phyloP scores from a whole-genome alignment of 2,329 filamentous ascomycete genomes.

The Biscogniauxia marginata region DNA sequence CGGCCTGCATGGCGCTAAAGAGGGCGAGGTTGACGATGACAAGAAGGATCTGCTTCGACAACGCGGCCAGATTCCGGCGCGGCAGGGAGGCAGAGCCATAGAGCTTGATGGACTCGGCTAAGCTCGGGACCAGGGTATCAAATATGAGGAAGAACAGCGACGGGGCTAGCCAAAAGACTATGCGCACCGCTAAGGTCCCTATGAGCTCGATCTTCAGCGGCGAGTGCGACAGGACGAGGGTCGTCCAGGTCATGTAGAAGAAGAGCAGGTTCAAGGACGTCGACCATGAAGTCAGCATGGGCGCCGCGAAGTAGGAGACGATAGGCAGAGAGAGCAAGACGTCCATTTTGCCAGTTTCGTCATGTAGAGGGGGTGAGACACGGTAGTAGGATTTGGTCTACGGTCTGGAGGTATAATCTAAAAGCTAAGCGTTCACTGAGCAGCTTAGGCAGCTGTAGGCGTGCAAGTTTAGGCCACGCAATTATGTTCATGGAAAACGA shows the following conservation, averaged over 20 bases:
- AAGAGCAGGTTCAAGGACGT: slow-evolving; percentile 83
- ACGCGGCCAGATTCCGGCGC: slow-evolving; percentile 37
- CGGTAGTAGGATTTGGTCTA: background rate
- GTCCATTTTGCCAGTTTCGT: slow-evolving; percentile 47
- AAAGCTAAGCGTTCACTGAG: background rate
- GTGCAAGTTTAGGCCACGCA: too few species aligned
- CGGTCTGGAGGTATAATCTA: background rate
- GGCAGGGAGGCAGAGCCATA: slow-evolving; percentile 54
- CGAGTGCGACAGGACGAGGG: slow-evolving; percentile 73
- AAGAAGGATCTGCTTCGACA: slow-evolving; percentile 40
- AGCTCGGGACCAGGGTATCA: slow-evolving; percentile 67
- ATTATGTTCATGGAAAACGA: too few species aligned
- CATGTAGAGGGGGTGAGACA: background rate
- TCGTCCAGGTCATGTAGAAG: slow-evolving; percentile 89
- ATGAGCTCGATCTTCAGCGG: slow-evolving; percentile 73
- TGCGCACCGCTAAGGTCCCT: slow-evolving; percentile 65
- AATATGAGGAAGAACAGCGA: slow-evolving; percentile 71
- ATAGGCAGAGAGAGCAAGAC: slow-evolving; percentile 71
- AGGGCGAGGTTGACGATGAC: slow-evolving; percentile 47
- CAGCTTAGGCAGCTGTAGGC: background rate
- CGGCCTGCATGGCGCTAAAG: slow-evolving; percentile 44
- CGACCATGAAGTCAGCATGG: slow-evolving; percentile 64
- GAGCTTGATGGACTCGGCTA: slow-evolving; percentile 68
- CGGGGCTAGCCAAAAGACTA: slow-evolving; percentile 71
- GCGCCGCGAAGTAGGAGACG: slow-evolving; percentile 64